Conservation (phyloP, 495 filamentous ascomycete species). For the Haplographium delicatum region DNA sequence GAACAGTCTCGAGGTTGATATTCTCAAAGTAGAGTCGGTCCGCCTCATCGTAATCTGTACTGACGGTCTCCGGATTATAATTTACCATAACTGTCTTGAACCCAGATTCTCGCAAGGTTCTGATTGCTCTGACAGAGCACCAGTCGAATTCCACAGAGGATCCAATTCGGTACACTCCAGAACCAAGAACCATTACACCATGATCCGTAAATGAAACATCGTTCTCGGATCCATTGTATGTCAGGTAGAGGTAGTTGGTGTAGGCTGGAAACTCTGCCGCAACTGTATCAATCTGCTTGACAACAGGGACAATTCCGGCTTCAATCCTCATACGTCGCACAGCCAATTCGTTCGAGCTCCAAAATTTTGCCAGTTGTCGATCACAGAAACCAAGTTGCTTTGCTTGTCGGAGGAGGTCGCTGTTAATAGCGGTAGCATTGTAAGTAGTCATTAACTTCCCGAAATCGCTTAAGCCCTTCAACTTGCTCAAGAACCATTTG, state of each 20-base stretch:
- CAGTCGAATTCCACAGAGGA: constrained; percentile 98
- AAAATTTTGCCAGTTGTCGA: constrained; percentile 88
- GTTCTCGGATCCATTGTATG: constrained; percentile 86
- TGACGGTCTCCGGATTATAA: constrained; percentile 91
- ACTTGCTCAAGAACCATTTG: constrained; percentile 90
- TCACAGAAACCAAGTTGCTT: constrained; percentile 95
- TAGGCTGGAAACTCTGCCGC: constrained; percentile 93
- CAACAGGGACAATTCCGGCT: constrained; percentile 76
- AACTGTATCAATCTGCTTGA: constrained; percentile 98
- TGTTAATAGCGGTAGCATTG: constrained; percentile 62
- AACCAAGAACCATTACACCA: constrained; percentile 93
- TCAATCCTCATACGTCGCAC: constrained; percentile 77
- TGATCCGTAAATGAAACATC: constrained; percentile 82
- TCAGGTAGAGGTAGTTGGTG: constrained; percentile 96
- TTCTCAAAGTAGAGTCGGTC: constrained; percentile 97
- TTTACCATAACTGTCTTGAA: constrained; percentile 99
- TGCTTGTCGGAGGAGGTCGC: constrained; percentile 64
- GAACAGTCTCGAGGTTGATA: constrained; percentile 88
- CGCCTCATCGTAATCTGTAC: constrained; percentile 94
- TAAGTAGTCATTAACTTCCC: constrained; percentile 68
- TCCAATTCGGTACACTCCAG: constrained; percentile 95
- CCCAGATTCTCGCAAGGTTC: constrained; percentile 81
- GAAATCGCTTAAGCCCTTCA: constrained; percentile 89
- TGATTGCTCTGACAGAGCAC: constrained; percentile 96
- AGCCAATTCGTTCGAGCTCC: constrained; percentile 86